Evolutionary conservation across 805 yeast species (phyloP).

Genomic region (Torulaspora gathmanii): DNA sequence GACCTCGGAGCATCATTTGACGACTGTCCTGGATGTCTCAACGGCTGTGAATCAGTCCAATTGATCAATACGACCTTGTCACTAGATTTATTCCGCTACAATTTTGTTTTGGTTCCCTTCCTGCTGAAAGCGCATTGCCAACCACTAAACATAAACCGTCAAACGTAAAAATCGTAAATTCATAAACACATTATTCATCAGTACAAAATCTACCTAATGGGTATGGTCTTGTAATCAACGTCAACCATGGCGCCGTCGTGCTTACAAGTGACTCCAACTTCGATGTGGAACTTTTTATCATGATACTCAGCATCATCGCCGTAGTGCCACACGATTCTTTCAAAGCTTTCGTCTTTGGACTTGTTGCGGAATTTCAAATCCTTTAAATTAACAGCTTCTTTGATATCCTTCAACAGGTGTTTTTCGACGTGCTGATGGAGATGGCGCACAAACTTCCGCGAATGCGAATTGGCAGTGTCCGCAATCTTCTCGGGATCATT

Average conservation of each 20-base stretch:
- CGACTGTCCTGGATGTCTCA: too few relatives aligned
- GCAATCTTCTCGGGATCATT: slow-evolving; percentile 67
- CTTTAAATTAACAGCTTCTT: slow-evolving; percentile 50
- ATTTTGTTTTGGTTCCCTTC: too few relatives aligned
- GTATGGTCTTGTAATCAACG: slow-evolving; percentile 59
- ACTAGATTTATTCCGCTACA: too few relatives aligned
- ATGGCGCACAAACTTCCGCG: slow-evolving; percentile 66
- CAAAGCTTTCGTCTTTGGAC: slow-evolving; percentile 44
- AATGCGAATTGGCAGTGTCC: slow-evolving; percentile 66
- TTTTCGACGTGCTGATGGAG: slow-evolving; percentile 70
- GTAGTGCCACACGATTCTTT: slow-evolving; percentile 58
- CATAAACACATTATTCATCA: slow-evolving; percentile 4
- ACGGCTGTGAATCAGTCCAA: neutral
- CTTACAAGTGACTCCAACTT: slow-evolving; percentile 60
- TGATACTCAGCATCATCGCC: slow-evolving; percentile 55
- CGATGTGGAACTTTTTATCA: slow-evolving; percentile 59
- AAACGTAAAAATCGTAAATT: neutral
- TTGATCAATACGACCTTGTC: too few relatives aligned
- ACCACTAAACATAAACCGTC: neutral
- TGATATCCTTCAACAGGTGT: slow-evolving; percentile 64
- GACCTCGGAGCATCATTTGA: too few relatives aligned
- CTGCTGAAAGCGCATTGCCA: neutral
- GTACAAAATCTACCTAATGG: slow-evolving; percentile 22
- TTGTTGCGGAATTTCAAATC: slow-evolving; percentile 48
- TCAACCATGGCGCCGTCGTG: slow-evolving; percentile 63